These are phyloP conservation scores for Pistacia integerrima DNA, from an alignment of 345 rosid genomes.

Conservation along the genomic window DNA sequence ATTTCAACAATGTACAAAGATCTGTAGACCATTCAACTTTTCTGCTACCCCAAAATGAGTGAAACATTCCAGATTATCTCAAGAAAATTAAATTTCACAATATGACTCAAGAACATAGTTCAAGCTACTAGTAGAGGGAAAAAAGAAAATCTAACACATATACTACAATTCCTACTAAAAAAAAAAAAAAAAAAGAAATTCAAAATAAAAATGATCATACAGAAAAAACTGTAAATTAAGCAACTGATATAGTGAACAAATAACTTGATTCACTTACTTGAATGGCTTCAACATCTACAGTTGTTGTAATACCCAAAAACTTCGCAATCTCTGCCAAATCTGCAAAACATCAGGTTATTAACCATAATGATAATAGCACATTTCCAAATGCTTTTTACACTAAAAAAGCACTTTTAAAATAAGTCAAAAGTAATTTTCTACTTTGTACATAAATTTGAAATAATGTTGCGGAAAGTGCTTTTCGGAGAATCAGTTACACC, in stretches of 20 bases:
- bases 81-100: not conserved
- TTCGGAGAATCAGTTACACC: too few species aligned
- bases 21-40: not conserved
- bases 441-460: too few species aligned
- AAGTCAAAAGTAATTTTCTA: too few species aligned
- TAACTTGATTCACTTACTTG: constrained; percentile 49
- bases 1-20: not conserved
- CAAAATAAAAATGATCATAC: too few species aligned
- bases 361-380: too few species aligned
- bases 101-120: not conserved
- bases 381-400: too few species aligned
- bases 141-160: too few species aligned
- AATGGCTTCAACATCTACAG: constrained; percentile 83
- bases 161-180: too few species aligned
- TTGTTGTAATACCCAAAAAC: constrained; percentile 81
- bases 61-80: not conserved
- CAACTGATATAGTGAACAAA: not conserved
- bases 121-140: not conserved
- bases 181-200: too few species aligned
- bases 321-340: constrained; percentile 97
- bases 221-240: too few species aligned
- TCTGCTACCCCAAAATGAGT: not conserved
- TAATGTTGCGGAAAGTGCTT: too few species aligned
- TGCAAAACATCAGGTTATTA: constrained; percentile 22
- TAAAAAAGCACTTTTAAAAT: too few species aligned